phyloP scores from a whole-genome alignment of 352 stramenopile species.

The Phytophthora vignae region DNA sequence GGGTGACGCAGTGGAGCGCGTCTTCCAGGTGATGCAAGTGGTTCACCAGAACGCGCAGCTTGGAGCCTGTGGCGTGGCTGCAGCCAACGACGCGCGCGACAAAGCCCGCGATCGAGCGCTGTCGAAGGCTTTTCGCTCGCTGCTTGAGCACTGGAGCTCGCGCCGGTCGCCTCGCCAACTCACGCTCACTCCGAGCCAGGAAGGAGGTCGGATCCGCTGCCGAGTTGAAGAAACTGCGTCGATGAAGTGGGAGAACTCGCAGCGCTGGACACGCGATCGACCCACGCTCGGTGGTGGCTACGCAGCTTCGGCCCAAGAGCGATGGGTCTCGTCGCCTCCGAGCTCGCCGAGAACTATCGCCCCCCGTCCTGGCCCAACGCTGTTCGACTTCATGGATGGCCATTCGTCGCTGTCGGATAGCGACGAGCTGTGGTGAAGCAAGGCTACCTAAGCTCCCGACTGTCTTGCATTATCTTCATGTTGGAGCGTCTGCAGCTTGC shows the following conservation, averaged over 20 bases:
- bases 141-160: conserved; percentile 35
- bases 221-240: conserved; percentile 28
- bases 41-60: conserved; percentile 8
- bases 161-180: conserved; percentile 23
- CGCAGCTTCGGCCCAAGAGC: neutral
- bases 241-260: neutral
- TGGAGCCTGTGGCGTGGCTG: neutral
- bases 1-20: conserved; percentile 34
- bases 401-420: neutral
- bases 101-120: conserved; percentile 29
- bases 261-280: conserved; percentile 6
- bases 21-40: conserved; percentile 38
- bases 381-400: conserved; percentile 15
- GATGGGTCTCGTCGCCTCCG: conserved; percentile 11
- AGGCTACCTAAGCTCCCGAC: neutral
- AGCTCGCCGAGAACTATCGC: conserved; percentile 2
- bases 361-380: neutral
- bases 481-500: neutral
- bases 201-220: conserved; percentile 22
- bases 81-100: conserved; percentile 8
- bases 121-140: conserved; percentile 30
- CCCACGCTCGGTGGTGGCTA: neutral
- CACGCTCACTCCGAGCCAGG: conserved; percentile 21
- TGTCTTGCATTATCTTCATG: neutral
- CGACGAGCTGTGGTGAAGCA: conserved; percentile 1